These are phyloP conservation scores for Bretschneidera sinensis DNA, from an alignment of 345 rosid genomes.

Conservation along the genomic window DNA sequence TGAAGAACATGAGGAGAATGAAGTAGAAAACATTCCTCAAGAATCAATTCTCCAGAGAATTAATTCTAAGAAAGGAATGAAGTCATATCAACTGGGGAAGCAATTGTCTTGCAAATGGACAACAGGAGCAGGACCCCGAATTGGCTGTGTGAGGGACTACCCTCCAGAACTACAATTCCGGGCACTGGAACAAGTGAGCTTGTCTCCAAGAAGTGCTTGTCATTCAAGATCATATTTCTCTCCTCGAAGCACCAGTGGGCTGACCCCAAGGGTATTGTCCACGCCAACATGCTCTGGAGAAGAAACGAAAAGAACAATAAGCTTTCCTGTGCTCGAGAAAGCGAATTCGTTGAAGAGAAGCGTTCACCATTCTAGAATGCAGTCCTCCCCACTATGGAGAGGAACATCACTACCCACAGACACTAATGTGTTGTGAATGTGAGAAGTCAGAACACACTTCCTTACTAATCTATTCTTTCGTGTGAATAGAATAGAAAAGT, in stretches of 20 bases:
- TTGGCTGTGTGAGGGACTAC: slow-evolving; percentile 86
- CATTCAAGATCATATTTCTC: slow-evolving; percentile 33
- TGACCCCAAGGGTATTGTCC: slow-evolving; percentile 14
- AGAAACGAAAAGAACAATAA: slow-evolving; percentile 5
- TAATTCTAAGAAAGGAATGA: slow-evolving; percentile 49
- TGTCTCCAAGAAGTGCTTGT: slow-evolving; percentile 66
- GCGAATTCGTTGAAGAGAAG: not conserved
- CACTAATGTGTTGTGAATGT: not conserved
- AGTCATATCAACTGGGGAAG: slow-evolving; percentile 75
- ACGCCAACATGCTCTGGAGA: slow-evolving; percentile 1
- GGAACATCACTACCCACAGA: slow-evolving; percentile 26
- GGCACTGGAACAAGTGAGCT: slow-evolving; percentile 75
- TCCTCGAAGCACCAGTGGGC: slow-evolving; percentile 12
- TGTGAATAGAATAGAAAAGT: slow-evolving; percentile 54
- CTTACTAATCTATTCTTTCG: slow-evolving; percentile 46
- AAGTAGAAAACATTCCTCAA: slow-evolving; percentile 32
- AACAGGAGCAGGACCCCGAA: slow-evolving; percentile 95
- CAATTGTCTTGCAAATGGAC: slow-evolving; percentile 88
- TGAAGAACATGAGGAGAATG: slow-evolving; percentile 27
- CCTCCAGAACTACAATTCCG: slow-evolving; percentile 80
- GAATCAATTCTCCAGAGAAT: slow-evolving; percentile 55
- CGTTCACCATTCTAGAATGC: not conserved
- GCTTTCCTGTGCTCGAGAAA: not conserved
- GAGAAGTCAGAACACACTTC: slow-evolving; percentile 6
- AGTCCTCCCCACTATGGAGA: slow-evolving; percentile 26